Base-by-base conservation (phyloP, 805 yeast species). In the Deakozyma indianensis region DNA sequence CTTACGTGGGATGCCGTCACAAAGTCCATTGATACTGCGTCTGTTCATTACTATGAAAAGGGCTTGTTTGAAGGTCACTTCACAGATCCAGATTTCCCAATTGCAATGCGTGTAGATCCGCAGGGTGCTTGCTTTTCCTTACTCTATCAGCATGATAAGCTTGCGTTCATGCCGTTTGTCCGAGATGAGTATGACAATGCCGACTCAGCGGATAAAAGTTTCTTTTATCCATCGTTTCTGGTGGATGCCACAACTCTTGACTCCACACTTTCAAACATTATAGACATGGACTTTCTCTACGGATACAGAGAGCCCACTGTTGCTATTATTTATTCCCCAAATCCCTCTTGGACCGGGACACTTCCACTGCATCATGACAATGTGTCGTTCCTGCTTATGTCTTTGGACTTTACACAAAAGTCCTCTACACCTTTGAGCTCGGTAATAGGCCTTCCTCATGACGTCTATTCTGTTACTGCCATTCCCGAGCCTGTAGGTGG, bases 21-120 rank as follows among this genome's bases (percentile, higher is more conserved):
- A n/a, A 68, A 75, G 51, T 54, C 72, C 1, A 67, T 90, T n/a
- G 67, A 72, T 22, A 84, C 96, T 0, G 71, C 77, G 1, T 83
- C 95, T 43, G 65, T 92, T 44, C 98, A 92, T 63, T 86, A 74
- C 58, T 92, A 88, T 60, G 96, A 90, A 54, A 74, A 76, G 41
- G 75, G 75, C 22, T 66, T 86, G 14, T 55, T 54, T 53, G 50
- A 65, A 50, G 44, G 58, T 5, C 53, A 58, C 23, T 51, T 62
- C 47, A 47, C 54, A 21, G 51, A 60, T 38, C 54, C 56, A 4
- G 56, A 51, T 4, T 54, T 64, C 41, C 59, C 62, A 3, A 63
- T 83, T 0, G 63, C 64, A 5, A 67, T 83, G 47, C 62, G 76
- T 22, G 66, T 75, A 0, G 95, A 83, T 47, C 84, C 94, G 0